A percentile compares a stretch with the other conserved stretches of the same genome.
Evolutionary conservation across 129 eudicot species (phyloP).

Genomic region (Centrapalus pauciflorus): DNA sequence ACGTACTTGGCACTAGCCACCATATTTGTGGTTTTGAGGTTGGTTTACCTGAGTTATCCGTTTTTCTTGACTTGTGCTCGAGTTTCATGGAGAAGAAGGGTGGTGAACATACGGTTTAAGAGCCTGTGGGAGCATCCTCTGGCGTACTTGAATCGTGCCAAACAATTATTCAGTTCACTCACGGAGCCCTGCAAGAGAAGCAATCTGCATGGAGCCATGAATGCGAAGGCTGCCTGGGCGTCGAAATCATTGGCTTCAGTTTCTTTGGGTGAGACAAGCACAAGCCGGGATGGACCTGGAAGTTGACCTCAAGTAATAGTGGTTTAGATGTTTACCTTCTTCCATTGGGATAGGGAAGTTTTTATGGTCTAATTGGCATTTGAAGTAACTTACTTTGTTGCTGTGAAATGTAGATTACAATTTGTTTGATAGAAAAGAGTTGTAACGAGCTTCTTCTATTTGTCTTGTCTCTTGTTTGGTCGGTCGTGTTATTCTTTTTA

Average conservation of each 20-base stretch:
- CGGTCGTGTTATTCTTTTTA: too few relatives aligned
- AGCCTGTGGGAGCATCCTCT: conserved; percentile 67
- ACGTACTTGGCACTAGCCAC: conserved; percentile 82
- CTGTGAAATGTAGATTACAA: conserved; percentile 30
- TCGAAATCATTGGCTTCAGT: conserved; percentile 86
- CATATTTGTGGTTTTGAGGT: conserved; percentile 64
- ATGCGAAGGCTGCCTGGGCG: conserved; percentile 82
- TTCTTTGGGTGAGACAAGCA: conserved; percentile 69
- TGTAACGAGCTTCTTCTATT: conserved; percentile 7
- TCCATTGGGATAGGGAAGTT: conserved; percentile 9
- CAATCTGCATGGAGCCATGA: conserved; percentile 77
- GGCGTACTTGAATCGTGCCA: conserved; percentile 51
- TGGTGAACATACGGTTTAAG: conserved; percentile 33
- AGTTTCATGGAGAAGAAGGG: conserved; percentile 56
- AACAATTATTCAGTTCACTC: conserved; percentile 42
- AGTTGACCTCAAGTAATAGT: conserved; percentile 18
- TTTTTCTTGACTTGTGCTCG: conserved; percentile 30
- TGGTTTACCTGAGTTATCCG: conserved; percentile 47
- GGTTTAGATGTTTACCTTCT: conserved; percentile 5
- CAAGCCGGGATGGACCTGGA: conserved; percentile 39
- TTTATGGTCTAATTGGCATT: conserved; percentile 18
- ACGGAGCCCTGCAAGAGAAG: conserved; percentile 78
- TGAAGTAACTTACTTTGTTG: not conserved
- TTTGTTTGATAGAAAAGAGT: conserved; percentile 26
- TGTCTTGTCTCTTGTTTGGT: not conserved